Evolutionary conservation across 306 rosid species (phyloP), one percentile per base, ranked within the genome.

Genomic region (Acmispon strigosus): DNA sequence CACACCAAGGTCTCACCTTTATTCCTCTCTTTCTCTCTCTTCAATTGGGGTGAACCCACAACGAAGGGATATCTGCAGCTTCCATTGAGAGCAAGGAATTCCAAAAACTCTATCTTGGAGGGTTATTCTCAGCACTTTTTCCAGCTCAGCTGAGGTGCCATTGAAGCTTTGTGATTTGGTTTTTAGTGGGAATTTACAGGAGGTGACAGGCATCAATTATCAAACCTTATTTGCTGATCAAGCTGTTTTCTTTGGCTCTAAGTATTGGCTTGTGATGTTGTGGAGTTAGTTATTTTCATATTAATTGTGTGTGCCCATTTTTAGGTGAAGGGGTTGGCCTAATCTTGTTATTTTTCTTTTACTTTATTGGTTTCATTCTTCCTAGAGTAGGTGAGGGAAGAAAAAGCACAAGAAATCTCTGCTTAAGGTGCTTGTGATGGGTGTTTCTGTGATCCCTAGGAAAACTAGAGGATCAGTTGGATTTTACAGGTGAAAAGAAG

Each of bases 21-120:
- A 72, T 70, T 41, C 63, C 6, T 71, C 6, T 55, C 54, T 17
- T 57, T 77, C 49, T 76, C 43, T 74, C 79, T 76, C 80, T 70
- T 19, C 70, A 80, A 73, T 71, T 86, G 32, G 42, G 72, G 83
- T 82, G 76, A 80, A 42, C 66, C 72, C 18, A 10, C 88, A 87
- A 86, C 92, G 61, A 86, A 86, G 90, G 79, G 84, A 81, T 89
- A 85, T 78, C 90, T 71, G 64, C 77, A 66, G 61, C 90, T 79
- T 76, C 59, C 64, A 29, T 27, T 17, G 62, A 11, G 84, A 83
- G 92, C 65, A 84, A 89, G 84, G 94, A 81, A 89, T 76, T 66
- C 67, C 49, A 4, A 66, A 51, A 70, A 55, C 49, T 39, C 64
- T 14, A 17, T 5, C 74, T 70, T 73, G 50, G 62, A 72, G 51